phyloP scores from a whole-genome alignment of 2,329 filamentous ascomycete species.

The Monosporascus sp. region DNA sequence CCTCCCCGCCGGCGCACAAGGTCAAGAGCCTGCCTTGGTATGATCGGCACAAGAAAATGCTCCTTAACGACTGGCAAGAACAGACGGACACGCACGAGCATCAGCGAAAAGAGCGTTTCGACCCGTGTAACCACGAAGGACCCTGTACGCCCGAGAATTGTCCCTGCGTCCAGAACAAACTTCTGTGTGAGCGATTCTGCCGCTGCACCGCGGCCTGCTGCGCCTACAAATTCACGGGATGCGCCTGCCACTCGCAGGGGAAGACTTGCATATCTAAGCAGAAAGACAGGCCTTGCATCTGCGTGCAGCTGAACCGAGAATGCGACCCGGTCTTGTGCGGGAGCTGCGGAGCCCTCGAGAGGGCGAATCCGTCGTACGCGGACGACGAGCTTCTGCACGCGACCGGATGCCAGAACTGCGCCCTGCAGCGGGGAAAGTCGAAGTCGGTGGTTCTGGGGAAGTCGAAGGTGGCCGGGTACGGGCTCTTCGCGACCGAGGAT shows the following conservation, averaged over 20 bases:
- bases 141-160: slow-evolving; percentile 57
- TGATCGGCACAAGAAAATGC: slow-evolving; percentile 50
- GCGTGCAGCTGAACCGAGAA: slow-evolving; percentile 67
- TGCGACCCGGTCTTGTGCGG: slow-evolving; percentile 74
- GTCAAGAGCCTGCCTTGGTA: slow-evolving; percentile 49
- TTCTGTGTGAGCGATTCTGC: slow-evolving; percentile 72
- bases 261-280: slow-evolving; percentile 53
- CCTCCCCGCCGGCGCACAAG: slow-evolving; percentile 23
- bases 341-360: slow-evolving; percentile 62
- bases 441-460: slow-evolving; percentile 65
- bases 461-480: slow-evolving; percentile 69
- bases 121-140: slow-evolving; percentile 66
- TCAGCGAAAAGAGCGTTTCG: slow-evolving; percentile 51
- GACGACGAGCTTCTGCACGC: slow-evolving; percentile 51
- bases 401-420: slow-evolving; percentile 65
- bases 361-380: slow-evolving; percentile 64
- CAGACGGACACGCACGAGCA: slow-evolving; percentile 51
- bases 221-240: slow-evolving; percentile 61
- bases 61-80: slow-evolving; percentile 51
- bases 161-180: slow-evolving; percentile 53
- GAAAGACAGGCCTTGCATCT: slow-evolving; percentile 61
- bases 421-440: slow-evolving; percentile 61
- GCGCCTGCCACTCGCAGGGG: slow-evolving; percentile 57
- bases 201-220: slow-evolving; percentile 55
- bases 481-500: slow-evolving; percentile 66